Percentiles rank a stretch among this genome's conserved stretches.
Conservation (phyloP, 1,284 basidiomycete species). For the Ceratobasidium sp. region DNA sequence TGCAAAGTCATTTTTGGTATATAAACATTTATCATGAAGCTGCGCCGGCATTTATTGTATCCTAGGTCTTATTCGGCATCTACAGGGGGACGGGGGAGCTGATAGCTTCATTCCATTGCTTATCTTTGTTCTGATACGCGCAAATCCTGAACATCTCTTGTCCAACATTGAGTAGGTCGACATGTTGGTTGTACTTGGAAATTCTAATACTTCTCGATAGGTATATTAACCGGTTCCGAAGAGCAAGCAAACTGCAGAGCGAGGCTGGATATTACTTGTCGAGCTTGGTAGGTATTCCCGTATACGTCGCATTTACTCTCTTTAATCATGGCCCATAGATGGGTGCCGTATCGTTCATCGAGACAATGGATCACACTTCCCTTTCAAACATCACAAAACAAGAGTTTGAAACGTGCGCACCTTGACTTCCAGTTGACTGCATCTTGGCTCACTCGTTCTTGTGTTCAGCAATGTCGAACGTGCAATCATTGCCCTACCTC, state of each 20-base stretch:
- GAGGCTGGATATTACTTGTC: slow-evolving; percentile 98
- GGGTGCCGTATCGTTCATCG: slow-evolving; percentile 93
- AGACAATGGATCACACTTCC: slow-evolving; percentile 94
- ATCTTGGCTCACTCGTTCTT: neutral
- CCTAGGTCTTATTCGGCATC: slow-evolving; percentile 85
- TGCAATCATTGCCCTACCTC: slow-evolving; percentile 78
- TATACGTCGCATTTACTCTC: slow-evolving; percentile 21
- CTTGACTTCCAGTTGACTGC: slow-evolving; percentile 8
- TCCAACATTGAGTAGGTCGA: slow-evolving; percentile 88
- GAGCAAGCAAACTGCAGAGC: slow-evolving; percentile 86
- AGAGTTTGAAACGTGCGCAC: slow-evolving; percentile 81
- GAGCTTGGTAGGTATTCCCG: slow-evolving; percentile 70
- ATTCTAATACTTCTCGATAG: slow-evolving; percentile 54
- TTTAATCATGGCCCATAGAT: slow-evolving; percentile 58
- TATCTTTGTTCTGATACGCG: slow-evolving; percentile 92
- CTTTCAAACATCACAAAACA: slow-evolving; percentile 91
- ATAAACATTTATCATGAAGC: slow-evolving; percentile 48
- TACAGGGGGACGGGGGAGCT: slow-evolving; percentile 78
- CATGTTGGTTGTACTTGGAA: neutral
- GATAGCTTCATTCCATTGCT: slow-evolving; percentile 95
- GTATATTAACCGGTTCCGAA: slow-evolving; percentile 95
- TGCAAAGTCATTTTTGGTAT: slow-evolving; percentile 99
- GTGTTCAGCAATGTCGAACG: slow-evolving; percentile 75
- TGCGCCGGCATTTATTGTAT: slow-evolving; percentile 33
- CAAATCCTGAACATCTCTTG: slow-evolving; percentile 90